Percentiles rank a stretch among this genome's conserved stretches.
Conservation (phyloP, 2,329 filamentous ascomycete species). For the Phyllosticta paracitricarpa region DNA sequence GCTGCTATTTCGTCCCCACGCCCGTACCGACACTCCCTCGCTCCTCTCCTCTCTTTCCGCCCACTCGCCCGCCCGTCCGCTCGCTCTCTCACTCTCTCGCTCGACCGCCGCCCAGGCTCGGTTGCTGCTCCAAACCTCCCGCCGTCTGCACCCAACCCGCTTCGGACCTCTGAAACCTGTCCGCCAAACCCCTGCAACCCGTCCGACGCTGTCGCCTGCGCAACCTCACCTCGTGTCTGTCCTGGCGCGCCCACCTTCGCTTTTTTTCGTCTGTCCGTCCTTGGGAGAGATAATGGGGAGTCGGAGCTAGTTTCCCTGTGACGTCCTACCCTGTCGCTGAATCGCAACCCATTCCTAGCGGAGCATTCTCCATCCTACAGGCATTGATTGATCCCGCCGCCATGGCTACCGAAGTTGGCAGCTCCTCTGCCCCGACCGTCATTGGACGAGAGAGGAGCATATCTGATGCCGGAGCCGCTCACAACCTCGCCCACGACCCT, state of each 20-base stretch:
- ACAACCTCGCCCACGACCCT: conserved; percentile 11
- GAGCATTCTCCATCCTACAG: conserved; percentile 9
- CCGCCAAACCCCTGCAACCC: neutral
- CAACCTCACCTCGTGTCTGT: neutral
- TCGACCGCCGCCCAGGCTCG: neutral
- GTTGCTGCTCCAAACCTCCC: neutral
- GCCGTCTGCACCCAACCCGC: neutral
- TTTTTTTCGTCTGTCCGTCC: neutral
- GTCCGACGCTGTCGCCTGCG: neutral
- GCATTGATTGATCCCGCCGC: conserved; percentile 3
- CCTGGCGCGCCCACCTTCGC: neutral
- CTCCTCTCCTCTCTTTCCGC: neutral
- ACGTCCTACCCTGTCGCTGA: neutral
- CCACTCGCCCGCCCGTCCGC: neutral
- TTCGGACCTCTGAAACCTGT: neutral
- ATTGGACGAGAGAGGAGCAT: conserved; percentile 8
- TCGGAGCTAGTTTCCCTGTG: conserved; percentile 6
- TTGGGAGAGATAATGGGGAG: conserved; percentile 8
- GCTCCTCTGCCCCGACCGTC: neutral
- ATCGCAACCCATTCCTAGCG: conserved; percentile 6
- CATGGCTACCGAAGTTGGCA: conserved; percentile 3
- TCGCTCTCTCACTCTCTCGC: neutral
- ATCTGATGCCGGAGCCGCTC: conserved; percentile 1
- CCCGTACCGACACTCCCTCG: neutral
- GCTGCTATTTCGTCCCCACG: conserved; percentile 1